Base-by-base conservation (phyloP, 2,329 filamentous ascomycete species). In the Neofusicoccum kwambonambiense region DNA sequence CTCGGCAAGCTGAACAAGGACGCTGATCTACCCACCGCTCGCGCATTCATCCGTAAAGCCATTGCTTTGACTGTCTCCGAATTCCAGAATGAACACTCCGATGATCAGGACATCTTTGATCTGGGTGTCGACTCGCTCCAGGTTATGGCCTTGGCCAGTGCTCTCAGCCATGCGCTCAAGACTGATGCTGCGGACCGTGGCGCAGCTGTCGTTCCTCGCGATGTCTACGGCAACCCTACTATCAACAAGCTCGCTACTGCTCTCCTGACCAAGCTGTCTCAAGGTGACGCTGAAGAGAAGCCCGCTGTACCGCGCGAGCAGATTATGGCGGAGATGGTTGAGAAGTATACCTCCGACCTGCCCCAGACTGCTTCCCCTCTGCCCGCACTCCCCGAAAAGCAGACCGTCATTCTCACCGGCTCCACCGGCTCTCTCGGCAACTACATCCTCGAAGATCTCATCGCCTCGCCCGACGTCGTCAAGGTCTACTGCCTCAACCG, bases 51-150 rank as follows among this genome's bases (percentile, higher is more conserved):
- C 13, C 65, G 64, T 34, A 64, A 67, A 34, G 67, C 67, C 12
- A 60, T 68, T 22, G 31, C 15, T 34, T 39, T 67, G 15, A 60
- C 65, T 22, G 41, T 68, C 2, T 60, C 15, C n/a, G 39, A 35
- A 37, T 52, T 63, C 27, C 44, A 34, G 17, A 49, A 45, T 19
- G 51, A 57, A 31, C 37, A 60, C 3, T 9, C 64, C 0, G 68
- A 71, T 4, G 67, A 68, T 1, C 65, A 65, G 1, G 70, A 76
- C 12, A 62, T 78, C 31, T 76, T 78, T 54, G 67, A 65, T 3
- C 65, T 73, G 4, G 75, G 74, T 0, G 67, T 76, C 11, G 76
- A 78, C 62, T 77, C 75, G n/a, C 68, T 78, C 7, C 71, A 74
- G 54, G 70, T 70, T 11, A 67, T 74, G 12, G 69, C 69, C 12